phyloP scores from a whole-genome alignment of 805 yeast species.

The Yamadazyma takamatsuzukensis region DNA sequence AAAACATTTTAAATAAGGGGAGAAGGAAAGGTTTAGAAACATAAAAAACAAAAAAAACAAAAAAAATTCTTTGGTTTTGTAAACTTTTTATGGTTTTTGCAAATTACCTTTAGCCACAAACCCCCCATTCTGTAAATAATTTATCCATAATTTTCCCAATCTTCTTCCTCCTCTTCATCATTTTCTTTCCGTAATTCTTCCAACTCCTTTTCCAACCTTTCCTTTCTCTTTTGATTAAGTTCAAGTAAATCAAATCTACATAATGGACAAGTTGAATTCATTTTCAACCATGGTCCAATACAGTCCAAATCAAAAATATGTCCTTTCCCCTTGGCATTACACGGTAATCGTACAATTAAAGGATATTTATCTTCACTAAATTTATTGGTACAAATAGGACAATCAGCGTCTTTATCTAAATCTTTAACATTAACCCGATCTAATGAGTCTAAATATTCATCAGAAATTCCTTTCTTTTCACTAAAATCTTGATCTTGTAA shows the following conservation, averaged over 20 bases:
- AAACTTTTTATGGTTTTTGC: no score
- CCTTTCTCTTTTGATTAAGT: slow-evolving; percentile 23
- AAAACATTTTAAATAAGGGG: slow-evolving; percentile 37
- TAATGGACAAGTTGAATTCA: slow-evolving; percentile 76
- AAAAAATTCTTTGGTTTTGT: no score
- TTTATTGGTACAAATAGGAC: slow-evolving; percentile 80
- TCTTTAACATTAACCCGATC: slow-evolving; percentile 53
- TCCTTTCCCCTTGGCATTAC: slow-evolving; percentile 30
- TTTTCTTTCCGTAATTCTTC: slow-evolving; percentile 37
- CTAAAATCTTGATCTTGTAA: slow-evolving; percentile 12
- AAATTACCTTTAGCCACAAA: no score
- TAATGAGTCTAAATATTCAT: slow-evolving; percentile 67
- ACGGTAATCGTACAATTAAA: slow-evolving; percentile 70
- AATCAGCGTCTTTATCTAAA: slow-evolving; percentile 51
- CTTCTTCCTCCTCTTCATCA: slow-evolving; percentile 59
- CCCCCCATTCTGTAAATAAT: no score
- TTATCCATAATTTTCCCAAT: slow-evolving; percentile 79
- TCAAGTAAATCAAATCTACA: slow-evolving; percentile 72
- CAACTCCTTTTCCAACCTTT: slow-evolving; percentile 32
- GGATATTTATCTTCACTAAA: slow-evolving; percentile 75
- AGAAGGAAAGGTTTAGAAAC: no score
- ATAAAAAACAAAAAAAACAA: no score
- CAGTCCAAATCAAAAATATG: slow-evolving; percentile 89
- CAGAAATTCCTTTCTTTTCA: slow-evolving; percentile 52
- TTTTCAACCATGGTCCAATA: slow-evolving; percentile 81